phyloP scores from a whole-genome alignment of 2,329 filamentous ascomycete genomes.

The Fusarium pilosicola region DNA sequence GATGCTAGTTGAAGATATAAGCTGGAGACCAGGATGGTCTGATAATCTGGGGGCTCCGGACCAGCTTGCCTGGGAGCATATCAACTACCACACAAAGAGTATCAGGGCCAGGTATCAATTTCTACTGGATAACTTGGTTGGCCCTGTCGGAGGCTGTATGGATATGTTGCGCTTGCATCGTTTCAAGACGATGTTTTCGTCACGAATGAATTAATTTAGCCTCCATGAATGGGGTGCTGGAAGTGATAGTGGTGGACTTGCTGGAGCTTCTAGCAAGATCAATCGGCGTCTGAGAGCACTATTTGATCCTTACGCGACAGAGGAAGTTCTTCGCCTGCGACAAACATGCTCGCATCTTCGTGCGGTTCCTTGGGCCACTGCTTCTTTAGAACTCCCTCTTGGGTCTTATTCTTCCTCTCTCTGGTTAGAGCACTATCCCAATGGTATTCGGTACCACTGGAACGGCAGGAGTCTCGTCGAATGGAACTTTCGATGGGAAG shows the following conservation, averaged over 20 bases:
- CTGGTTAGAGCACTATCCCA: slow-evolving; percentile 16
- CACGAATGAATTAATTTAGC: background rate
- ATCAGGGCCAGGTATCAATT: slow-evolving; percentile 1
- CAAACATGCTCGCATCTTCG: background rate
- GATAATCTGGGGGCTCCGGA: background rate
- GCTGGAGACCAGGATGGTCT: background rate
- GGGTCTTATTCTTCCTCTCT: background rate
- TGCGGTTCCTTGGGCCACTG: background rate
- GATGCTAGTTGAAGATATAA: background rate
- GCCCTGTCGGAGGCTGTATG: slow-evolving; percentile 7
- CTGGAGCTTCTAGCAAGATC: background rate
- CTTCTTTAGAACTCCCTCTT: background rate
- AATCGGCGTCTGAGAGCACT: background rate
- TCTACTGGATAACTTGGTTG: slow-evolving; percentile 2
- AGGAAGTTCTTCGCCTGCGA: background rate
- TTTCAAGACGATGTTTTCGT: slow-evolving; percentile 13
- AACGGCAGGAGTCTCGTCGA: background rate
- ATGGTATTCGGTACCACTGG: slow-evolving; percentile 13
- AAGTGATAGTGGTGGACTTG: background rate
- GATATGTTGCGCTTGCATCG: slow-evolving; percentile 26
- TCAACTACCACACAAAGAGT: background rate
- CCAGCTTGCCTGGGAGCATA: background rate
- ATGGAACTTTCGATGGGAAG: background rate
- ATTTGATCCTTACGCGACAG: background rate
- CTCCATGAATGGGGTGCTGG: background rate